phyloP scores from a whole-genome alignment of 2,329 filamentous ascomycete genomes.

The Amauroascus niger region DNA sequence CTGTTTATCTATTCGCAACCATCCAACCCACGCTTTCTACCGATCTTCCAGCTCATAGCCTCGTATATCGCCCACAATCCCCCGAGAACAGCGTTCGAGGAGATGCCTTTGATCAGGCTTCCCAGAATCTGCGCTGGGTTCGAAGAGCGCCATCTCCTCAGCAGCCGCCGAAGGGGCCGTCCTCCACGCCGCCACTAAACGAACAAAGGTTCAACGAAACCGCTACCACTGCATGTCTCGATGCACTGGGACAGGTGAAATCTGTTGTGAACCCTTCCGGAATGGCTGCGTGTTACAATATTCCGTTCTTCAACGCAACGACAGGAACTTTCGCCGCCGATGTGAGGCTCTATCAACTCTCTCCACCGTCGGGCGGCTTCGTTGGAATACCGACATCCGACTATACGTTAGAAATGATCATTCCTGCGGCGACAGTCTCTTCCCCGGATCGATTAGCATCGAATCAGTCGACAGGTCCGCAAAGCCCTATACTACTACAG shows the following conservation, averaged over 20 bases:
- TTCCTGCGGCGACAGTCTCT: constrained; percentile 21
- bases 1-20: constrained; percentile 6
- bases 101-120: constrained; percentile 7
- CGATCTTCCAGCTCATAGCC: background rate
- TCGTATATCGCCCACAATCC: background rate
- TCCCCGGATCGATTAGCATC: constrained; percentile 16
- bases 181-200: constrained; percentile 36
- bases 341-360: constrained; percentile 62
- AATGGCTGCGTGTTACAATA: constrained; percentile 72
- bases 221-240: constrained; percentile 51
- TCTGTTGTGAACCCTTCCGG: constrained; percentile 61
- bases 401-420: constrained; percentile 23
- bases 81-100: constrained; percentile 6
- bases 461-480: constrained; percentile 6
- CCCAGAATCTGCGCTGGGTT: background rate
- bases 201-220: constrained; percentile 23
- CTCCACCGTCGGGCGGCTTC: constrained; percentile 45
- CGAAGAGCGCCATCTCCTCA: constrained; percentile 12
- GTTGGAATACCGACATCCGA: constrained; percentile 29
- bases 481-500: constrained; percentile 21
- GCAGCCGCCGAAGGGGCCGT: background rate
- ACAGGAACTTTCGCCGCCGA: constrained; percentile 68
- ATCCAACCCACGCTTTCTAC: constrained; percentile 4
- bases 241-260: constrained; percentile 46
- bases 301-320: constrained; percentile 54